Conservation (phyloP, 768 basidiomycete genomes). For the Suillus ampliporus region DNA sequence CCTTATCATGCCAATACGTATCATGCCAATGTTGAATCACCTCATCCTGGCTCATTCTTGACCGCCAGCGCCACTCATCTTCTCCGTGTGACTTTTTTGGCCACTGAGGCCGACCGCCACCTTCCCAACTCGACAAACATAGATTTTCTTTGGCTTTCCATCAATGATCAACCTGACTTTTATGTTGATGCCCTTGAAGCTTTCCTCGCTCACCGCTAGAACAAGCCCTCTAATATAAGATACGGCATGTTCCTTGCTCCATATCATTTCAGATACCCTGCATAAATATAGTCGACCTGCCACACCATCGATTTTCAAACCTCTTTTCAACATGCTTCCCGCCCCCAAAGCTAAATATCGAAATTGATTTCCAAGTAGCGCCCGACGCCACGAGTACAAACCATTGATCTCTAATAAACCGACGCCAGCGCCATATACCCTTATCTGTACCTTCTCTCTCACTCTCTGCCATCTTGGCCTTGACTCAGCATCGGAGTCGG, state of each 20-base stretch:
- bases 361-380: not conserved
- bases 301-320: not conserved
- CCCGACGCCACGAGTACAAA: not conserved
- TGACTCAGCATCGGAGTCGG: not conserved
- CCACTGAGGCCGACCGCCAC: slow-evolving; percentile 9
- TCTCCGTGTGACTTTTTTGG: not conserved
- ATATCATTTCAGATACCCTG: not conserved
- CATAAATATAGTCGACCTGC: not conserved
- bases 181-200: not conserved
- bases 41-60: not conserved
- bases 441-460: slow-evolving; percentile 1
- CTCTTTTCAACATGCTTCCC: not conserved
- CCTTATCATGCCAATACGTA: slow-evolving; percentile 10
- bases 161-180: slow-evolving; percentile 1
- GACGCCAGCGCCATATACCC: not conserved
- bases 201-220: not conserved
- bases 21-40: slow-evolving; percentile 1
- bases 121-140: not conserved
- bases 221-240: not conserved
- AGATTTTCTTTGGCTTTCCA: not conserved
- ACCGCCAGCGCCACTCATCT: slow-evolving; percentile 1
- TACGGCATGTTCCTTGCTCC: not conserved
- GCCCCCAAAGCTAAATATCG: slow-evolving; percentile 2
- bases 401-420: not conserved
- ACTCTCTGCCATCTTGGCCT: not conserved